Evolutionary conservation across 202 grass and related monocot species (phyloP).

Genomic region (Elaeis oleifera): DNA sequence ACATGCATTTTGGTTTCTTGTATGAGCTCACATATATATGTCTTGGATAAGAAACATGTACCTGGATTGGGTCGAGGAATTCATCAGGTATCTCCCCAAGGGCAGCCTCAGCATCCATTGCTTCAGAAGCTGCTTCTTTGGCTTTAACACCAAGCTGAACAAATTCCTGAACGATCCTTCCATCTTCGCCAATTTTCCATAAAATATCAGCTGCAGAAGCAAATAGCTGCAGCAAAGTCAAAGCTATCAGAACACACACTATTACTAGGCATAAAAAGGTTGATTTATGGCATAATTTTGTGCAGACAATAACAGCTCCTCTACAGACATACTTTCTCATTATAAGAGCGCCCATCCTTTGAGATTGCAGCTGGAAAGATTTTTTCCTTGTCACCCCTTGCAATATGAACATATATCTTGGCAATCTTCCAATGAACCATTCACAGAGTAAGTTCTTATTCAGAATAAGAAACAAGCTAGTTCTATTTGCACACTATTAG

Average conservation of each 20-base stretch:
- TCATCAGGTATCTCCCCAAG: slow-evolving; percentile 95
- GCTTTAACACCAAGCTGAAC: slow-evolving; percentile 54
- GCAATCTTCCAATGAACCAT: slow-evolving; percentile 44
- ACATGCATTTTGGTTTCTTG: too few relatives aligned
- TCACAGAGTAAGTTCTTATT: background rate
- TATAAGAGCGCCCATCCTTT: slow-evolving; percentile 86
- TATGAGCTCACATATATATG: too few relatives aligned
- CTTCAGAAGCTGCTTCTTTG: slow-evolving; percentile 79
- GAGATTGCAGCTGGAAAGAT: slow-evolving; percentile 82
- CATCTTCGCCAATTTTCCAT: slow-evolving; percentile 83
- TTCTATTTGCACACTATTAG: too few relatives aligned
- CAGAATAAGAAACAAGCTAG: slow-evolving; percentile 3
- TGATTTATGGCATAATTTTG: too few relatives aligned
- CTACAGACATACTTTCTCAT: slow-evolving; percentile 50
- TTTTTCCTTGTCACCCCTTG: slow-evolving; percentile 78
- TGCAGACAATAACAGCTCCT: background rate
- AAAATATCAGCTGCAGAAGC: slow-evolving; percentile 63
- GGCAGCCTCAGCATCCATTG: slow-evolving; percentile 77
- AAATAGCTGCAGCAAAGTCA: slow-evolving; percentile 63
- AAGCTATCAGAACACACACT: slow-evolving; percentile 13
- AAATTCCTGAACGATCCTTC: slow-evolving; percentile 67
- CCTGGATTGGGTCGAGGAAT: slow-evolving; percentile 99
- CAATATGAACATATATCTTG: slow-evolving; percentile 88
- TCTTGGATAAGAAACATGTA: slow-evolving; percentile 4
- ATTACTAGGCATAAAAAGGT: too few relatives aligned